phyloP scores from a whole-genome alignment of 2,329 filamentous ascomycete species.

The Neodidymelliopsis sp. region DNA sequence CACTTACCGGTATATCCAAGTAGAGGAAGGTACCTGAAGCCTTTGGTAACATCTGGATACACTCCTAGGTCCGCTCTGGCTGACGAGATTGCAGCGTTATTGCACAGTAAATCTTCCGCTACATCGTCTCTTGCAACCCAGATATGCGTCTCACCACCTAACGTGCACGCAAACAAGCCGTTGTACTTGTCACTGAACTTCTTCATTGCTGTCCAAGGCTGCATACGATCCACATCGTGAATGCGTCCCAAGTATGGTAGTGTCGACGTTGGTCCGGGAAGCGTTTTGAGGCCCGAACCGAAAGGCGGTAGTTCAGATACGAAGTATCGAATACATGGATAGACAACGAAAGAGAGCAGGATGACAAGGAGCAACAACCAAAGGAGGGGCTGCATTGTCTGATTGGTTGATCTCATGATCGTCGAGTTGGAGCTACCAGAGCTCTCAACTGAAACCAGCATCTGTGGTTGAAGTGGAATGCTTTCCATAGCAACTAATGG shows the following conservation, averaged over 20 bases:
- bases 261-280: conserved; percentile 16
- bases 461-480: too few species aligned
- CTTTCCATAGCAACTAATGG: too few species aligned
- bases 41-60: conserved; percentile 2
- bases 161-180: conserved; percentile 3
- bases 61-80: conserved; percentile 1
- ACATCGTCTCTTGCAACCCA: conserved; percentile 15
- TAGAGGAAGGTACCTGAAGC: conserved; percentile 6
- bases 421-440: too few species aligned
- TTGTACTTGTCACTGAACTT: conserved; percentile 16
- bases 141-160: conserved; percentile 11
- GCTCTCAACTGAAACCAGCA: too few species aligned
- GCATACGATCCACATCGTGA: conserved; percentile 18
- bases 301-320: conserved; percentile 8
- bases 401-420: too few species aligned
- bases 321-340: conserved; percentile 11
- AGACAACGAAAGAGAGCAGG: background rate
- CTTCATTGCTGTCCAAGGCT: conserved; percentile 9
- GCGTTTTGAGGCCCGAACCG: conserved; percentile 9
- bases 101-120: conserved; percentile 5
- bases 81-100: conserved; percentile 8
- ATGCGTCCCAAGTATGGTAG: conserved; percentile 17
- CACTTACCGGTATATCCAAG: conserved; percentile 6
- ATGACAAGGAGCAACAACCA: background rate
- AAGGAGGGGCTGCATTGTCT: too few species aligned